Evolutionary conservation across 1,139 yeast genomes (phyloP).

Genomic region (Kodamaea arcana): DNA sequence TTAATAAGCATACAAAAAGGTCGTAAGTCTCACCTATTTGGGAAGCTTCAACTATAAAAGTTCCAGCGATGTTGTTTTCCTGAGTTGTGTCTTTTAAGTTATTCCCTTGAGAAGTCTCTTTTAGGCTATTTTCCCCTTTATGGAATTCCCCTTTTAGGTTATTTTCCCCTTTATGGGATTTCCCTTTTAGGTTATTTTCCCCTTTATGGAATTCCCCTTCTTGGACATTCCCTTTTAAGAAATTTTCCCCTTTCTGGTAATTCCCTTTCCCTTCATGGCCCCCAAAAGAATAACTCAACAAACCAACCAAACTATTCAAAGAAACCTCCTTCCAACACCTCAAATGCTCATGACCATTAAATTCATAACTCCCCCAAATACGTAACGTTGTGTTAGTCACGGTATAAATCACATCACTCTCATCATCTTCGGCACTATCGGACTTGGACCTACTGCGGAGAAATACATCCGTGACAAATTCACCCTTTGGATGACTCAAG

Average conservation of each 20-base stretch:
- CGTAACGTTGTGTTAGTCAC: conserved; percentile 50
- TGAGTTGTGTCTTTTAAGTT: too few relatives aligned
- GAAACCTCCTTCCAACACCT: conserved; percentile 52
- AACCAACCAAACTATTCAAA: too few relatives aligned
- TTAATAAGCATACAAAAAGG: not conserved
- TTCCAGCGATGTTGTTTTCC: conserved; percentile 5
- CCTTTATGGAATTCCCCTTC: too few relatives aligned
- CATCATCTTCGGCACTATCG: conserved; percentile 17
- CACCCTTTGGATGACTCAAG: conserved; percentile 52
- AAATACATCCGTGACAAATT: conserved; percentile 46
- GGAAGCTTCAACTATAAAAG: conserved; percentile 1
- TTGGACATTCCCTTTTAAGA: too few relatives aligned
- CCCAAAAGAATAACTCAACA: too few relatives aligned
- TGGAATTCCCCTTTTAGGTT: too few relatives aligned
- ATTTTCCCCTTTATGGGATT: too few relatives aligned
- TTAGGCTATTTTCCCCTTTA: too few relatives aligned
- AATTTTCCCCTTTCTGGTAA: too few relatives aligned
- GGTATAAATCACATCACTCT: conserved; percentile 54
- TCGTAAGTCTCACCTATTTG: not conserved
- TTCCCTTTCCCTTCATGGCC: too few relatives aligned
- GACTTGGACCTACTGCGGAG: conserved; percentile 2
- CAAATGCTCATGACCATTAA: conserved; percentile 53
- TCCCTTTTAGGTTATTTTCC: too few relatives aligned
- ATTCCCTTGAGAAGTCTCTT: too few relatives aligned
- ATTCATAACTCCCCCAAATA: conserved; percentile 71